Percentiles rank a stretch among this genome's conserved stretches.
Conservation (phyloP, 331 rosid genomes). For the Malus hybrid region DNA sequence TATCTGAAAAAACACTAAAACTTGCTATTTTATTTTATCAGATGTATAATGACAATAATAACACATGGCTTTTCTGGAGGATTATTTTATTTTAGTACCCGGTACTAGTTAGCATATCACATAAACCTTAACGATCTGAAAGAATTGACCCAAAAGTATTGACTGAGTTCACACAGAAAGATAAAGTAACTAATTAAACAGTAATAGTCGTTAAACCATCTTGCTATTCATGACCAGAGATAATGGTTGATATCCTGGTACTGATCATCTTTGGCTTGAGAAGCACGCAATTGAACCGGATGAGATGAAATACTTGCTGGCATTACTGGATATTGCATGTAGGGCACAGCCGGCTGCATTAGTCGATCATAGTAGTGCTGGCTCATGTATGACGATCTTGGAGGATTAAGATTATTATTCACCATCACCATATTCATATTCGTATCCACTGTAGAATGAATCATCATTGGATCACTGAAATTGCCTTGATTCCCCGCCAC, state of each 20-base stretch:
- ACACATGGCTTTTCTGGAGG: too few species aligned
- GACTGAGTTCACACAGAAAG: too few species aligned
- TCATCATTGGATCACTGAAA: background rate
- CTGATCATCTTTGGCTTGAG: background rate
- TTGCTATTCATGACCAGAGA: background rate
- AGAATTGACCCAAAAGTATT: too few species aligned
- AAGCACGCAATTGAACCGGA: background rate
- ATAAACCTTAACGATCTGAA: too few species aligned
- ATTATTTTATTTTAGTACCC: too few species aligned
- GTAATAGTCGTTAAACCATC: background rate
- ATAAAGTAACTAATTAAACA: background rate
- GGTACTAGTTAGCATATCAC: too few species aligned
- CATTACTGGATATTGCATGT: background rate
- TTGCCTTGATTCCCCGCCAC: background rate
- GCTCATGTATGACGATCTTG: background rate
- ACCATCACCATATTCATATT: background rate
- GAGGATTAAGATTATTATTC: background rate
- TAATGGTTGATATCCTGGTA: background rate
- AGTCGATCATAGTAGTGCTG: background rate
- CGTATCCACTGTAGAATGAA: background rate
- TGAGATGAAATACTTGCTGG: background rate
- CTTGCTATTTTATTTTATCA: too few species aligned
- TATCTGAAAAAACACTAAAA: too few species aligned
- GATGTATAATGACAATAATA: too few species aligned
- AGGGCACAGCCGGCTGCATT: background rate